These are phyloP conservation scores for Xerocomellus dryophilus DNA, from an alignment of 768 basidiomycete genomes.

Conservation along the genomic window DNA sequence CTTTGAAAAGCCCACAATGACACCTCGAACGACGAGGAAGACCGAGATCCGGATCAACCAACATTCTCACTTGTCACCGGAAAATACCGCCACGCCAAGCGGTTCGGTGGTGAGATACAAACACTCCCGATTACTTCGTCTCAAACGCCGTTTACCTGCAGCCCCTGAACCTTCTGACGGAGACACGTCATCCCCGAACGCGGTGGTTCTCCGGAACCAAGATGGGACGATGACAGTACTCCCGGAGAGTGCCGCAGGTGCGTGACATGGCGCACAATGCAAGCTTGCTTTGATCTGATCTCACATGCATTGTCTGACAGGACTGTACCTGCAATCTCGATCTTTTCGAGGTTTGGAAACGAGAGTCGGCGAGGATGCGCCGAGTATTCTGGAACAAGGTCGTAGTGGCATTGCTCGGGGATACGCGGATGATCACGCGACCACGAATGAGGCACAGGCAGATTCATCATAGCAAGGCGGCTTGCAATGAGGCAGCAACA, in stretches of 20 bases:
- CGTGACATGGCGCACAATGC: slow-evolving; percentile 30
- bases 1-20: slow-evolving; percentile 5
- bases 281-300: slow-evolving; percentile 1
- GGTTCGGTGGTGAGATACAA: slow-evolving; percentile 46
- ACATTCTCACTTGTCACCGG: slow-evolving; percentile 86
- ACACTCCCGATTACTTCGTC: neutral
- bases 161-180: slow-evolving; percentile 15
- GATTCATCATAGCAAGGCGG: too few species aligned
- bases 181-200: slow-evolving; percentile 31
- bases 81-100: slow-evolving; percentile 74
- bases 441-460: neutral
- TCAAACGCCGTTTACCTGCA: slow-evolving; percentile 5
- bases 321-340: slow-evolving; percentile 65
- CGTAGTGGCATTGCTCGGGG: slow-evolving; percentile 86
- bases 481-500: neutral
- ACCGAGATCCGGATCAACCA: slow-evolving; percentile 65
- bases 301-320: slow-evolving; percentile 37
- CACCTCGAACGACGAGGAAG: slow-evolving; percentile 30
- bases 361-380: slow-evolving; percentile 72
- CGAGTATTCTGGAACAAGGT: slow-evolving; percentile 83
- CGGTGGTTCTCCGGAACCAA: slow-evolving; percentile 62
- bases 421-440: slow-evolving; percentile 56
- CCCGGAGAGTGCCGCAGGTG: slow-evolving; percentile 68
- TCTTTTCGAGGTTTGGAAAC: slow-evolving; percentile 81
- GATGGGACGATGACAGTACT: slow-evolving; percentile 55